phyloP scores from a whole-genome alignment of 148 eudicot genomes.

The Pharnaceum exiguum region DNA sequence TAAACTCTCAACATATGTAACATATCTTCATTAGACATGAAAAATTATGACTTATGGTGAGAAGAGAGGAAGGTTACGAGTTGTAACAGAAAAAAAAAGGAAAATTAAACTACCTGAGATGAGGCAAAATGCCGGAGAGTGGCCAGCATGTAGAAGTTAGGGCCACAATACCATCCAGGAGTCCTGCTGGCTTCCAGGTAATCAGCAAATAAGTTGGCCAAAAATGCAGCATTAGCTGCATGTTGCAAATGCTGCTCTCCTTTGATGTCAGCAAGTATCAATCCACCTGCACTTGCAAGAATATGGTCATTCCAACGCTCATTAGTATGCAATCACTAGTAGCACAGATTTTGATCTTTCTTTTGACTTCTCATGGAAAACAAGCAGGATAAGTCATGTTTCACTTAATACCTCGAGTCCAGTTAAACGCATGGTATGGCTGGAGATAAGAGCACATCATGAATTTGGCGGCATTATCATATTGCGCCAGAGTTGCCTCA shows the following conservation, averaged over 20 bases:
- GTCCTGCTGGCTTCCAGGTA: slow-evolving; percentile 46
- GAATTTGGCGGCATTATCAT: slow-evolving; percentile 42
- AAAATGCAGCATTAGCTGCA: slow-evolving; percentile 60
- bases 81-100: background rate
- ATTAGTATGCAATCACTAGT: background rate
- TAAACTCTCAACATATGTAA: background rate
- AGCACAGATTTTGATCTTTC: background rate
- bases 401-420: slow-evolving; percentile 41
- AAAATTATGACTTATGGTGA: background rate
- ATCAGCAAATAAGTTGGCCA: slow-evolving; percentile 56
- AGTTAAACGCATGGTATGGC: slow-evolving; percentile 38
- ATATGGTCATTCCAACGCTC: background rate
- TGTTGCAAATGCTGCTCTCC: slow-evolving; percentile 40
- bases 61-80: background rate
- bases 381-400: no score
- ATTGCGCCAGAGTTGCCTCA: slow-evolving; percentile 36
- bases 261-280: slow-evolving; percentile 49
- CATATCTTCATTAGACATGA: background rate
- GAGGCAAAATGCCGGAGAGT: slow-evolving; percentile 48
- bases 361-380: background rate
- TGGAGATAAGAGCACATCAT: slow-evolving; percentile 68
- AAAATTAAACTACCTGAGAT: slow-evolving; percentile 42
- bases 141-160: slow-evolving; percentile 21
- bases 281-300: slow-evolving; percentile 43
- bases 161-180: slow-evolving; percentile 60